Evolutionary conservation across 129 eudicot genomes (phyloP).

Genomic region (Ambrosia trifida): DNA sequence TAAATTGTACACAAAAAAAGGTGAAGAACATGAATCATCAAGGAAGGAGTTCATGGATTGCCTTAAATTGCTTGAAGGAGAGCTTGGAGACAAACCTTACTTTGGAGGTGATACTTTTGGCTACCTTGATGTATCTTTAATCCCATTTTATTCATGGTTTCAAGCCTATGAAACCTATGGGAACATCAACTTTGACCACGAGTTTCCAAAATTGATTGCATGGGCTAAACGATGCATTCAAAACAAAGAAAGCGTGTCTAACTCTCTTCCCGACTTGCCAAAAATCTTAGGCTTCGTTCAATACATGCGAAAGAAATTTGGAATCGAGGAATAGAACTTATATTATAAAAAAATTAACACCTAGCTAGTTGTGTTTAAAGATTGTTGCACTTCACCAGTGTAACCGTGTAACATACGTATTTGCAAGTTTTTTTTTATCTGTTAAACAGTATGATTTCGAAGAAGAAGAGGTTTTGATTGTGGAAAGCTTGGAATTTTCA

Average conservation of each 20-base stretch:
- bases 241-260: conserved; percentile 43
- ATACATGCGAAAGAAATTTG: conserved; percentile 19
- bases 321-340: conserved; percentile 26
- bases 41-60: conserved; percentile 40
- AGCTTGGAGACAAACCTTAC: conserved; percentile 55
- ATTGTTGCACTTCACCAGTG: neutral
- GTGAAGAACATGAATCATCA: conserved; percentile 35
- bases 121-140: conserved; percentile 37
- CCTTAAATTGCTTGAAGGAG: conserved; percentile 41
- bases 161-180: conserved; percentile 47
- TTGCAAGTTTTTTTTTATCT: conserved; percentile 4
- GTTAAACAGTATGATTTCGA: conserved; percentile 31
- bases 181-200: conserved; percentile 39
- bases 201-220: conserved; percentile 48
- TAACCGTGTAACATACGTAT: neutral
- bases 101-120: conserved; percentile 51
- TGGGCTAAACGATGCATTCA: conserved; percentile 58
- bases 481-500: conserved; percentile 28
- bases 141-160: conserved; percentile 53
- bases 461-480: conserved; percentile 40
- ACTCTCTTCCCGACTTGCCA: conserved; percentile 36
- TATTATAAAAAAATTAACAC: neutral
- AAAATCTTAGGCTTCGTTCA: conserved; percentile 31
- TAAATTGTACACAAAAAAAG: conserved; percentile 29
- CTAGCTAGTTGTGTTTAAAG: conserved; percentile 16